Evolutionary conservation across 129 eudicot species (phyloP), one percentile per base, ranked within the genome.

Genomic region (Chrysanthemum seticuspe): DNA sequence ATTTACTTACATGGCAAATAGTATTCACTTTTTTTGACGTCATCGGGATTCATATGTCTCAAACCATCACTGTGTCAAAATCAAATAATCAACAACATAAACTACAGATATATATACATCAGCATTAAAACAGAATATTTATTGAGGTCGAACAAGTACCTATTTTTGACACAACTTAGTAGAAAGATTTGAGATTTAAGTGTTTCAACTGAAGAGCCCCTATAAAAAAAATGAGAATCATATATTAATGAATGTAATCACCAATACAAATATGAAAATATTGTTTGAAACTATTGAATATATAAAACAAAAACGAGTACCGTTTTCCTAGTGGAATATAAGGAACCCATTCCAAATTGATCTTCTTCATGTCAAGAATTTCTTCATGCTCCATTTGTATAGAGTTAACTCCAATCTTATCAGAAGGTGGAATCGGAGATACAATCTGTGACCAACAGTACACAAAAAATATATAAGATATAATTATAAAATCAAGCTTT

Each of bases 291-390:
- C 8, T 51, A 52, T 53, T 8, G 5, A 55, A 59, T 34, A 67
- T 8, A 19, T 23, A 14, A 40, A 40, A 40, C 47, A 70, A 34
- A 44, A 14, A 31, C 12, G 19, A 16, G 21, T 63, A 89, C 98
- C 95, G 75, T 18, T 87, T 83, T 50, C 86, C 96, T 58, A 87
- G 73, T 18, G 98, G 96, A 54, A 92, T 82, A 76, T 89, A 92
- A 12, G 98, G 98, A 60, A 89, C 88, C 98, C 98, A 89, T 62
- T 89, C 98, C 96, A 92, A 87, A 78, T 92, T 92, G 95, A 92
- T 87, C 65, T 79, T 85, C 83, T 87, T 92, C 98, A 92, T 92
- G 63, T 96, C 95, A 55, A 87, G 68, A 77, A 92, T 92, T 80
- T 89, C 95, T 80, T 89, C 96, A 34, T 79, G 67, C 81, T 85